These are phyloP conservation scores for Lachnum nothofagi DNA, from an alignment of 2,329 filamentous ascomycete species.

Conservation along the genomic window DNA sequence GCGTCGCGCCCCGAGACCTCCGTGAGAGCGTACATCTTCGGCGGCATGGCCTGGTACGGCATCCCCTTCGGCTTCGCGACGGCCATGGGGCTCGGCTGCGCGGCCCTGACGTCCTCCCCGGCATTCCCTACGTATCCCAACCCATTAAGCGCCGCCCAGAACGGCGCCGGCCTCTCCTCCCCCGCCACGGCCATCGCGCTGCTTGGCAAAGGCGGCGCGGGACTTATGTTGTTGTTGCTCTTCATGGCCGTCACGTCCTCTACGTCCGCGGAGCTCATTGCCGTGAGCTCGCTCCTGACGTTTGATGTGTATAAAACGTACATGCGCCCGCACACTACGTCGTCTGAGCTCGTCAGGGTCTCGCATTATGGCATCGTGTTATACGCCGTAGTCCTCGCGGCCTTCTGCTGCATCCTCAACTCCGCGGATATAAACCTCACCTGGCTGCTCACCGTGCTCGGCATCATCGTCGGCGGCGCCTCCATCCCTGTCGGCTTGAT, in stretches of 20 bases:
- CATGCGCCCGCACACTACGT: constrained; percentile 33
- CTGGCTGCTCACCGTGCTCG: constrained; percentile 38
- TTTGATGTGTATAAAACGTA: constrained; percentile 40
- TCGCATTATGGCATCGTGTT: constrained; percentile 34
- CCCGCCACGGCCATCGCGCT: constrained; percentile 35
- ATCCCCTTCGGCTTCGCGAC: constrained; percentile 37
- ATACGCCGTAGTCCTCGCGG: constrained; percentile 33
- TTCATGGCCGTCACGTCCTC: constrained; percentile 45
- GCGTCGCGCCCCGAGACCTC: constrained; percentile 38
- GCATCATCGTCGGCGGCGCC: constrained; percentile 38
- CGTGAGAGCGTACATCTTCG: constrained; percentile 39
- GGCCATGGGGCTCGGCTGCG: constrained; percentile 35
- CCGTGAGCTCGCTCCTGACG: constrained; percentile 35
- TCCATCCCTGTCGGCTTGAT: constrained; percentile 35
- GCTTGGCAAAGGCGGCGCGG: constrained; percentile 35
- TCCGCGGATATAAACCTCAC: constrained; percentile 35
- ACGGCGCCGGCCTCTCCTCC: constrained; percentile 31
- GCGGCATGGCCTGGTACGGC: constrained; percentile 38
- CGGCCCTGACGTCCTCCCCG: constrained; percentile 27
- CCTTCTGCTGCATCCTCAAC: constrained; percentile 35
- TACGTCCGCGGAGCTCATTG: constrained; percentile 42
- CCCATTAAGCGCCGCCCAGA: constrained; percentile 29
- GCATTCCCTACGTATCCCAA: constrained; percentile 33
- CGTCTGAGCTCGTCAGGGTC: constrained; percentile 31
- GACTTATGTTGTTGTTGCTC: constrained; percentile 37